Evolutionary conservation across 73 alveolate genomes (phyloP).

Genomic region (Paramecium primaurelia): DNA sequence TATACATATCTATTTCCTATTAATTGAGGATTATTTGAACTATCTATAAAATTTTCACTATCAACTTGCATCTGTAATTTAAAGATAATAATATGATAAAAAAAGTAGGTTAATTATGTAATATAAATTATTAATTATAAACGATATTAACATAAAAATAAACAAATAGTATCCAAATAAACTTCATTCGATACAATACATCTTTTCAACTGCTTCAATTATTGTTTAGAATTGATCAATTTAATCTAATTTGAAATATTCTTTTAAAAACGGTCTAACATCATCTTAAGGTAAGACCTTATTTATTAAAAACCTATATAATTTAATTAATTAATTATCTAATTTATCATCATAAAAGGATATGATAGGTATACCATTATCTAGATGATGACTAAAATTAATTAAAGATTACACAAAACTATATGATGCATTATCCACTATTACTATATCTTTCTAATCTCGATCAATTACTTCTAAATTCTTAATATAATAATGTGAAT

Average conservation of each 20-base stretch:
- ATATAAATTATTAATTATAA: background rate
- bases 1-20: background rate
- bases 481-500: background rate
- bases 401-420: slow-evolving; percentile 1
- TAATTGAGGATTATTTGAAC: background rate
- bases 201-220: background rate
- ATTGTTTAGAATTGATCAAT: background rate
- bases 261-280: background rate
- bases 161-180: background rate
- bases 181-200: slow-evolving; percentile 6
- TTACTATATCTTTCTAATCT: slow-evolving; percentile 68
- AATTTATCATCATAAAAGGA: slow-evolving; percentile 70
- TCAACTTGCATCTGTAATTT: background rate
- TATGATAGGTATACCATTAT: slow-evolving; percentile 81
- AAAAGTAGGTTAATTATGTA: slow-evolving; percentile 6
- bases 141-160: background rate
- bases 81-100: background rate
- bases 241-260: background rate
- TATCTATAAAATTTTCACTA: background rate
- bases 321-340: slow-evolving; percentile 56
- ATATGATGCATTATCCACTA: slow-evolving; percentile 77
- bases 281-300: background rate
- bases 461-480: slow-evolving; percentile 54
- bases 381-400: slow-evolving; percentile 68
- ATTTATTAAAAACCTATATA: background rate